Evolutionary conservation across 805 yeast genomes (phyloP).

Genomic region (Tetrapisispora iriomotensis): DNA sequence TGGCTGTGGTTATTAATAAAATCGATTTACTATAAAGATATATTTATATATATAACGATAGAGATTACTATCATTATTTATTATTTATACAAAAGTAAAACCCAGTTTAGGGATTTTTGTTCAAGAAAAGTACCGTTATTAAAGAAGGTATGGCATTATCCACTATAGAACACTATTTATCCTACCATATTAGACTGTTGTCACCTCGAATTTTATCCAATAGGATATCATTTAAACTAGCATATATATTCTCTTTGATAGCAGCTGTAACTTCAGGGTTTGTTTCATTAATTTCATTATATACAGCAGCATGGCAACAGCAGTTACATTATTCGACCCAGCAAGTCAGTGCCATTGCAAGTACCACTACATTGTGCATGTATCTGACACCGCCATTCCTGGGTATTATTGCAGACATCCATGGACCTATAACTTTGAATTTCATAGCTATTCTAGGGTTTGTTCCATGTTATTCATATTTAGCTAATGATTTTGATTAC

Average conservation of each 20-base stretch:
- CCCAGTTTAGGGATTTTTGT: too few species aligned
- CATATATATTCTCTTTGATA: conserved; percentile 48
- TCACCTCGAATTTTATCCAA: conserved; percentile 36
- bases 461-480: conserved; percentile 52
- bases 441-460: conserved; percentile 50
- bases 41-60: too few species aligned
- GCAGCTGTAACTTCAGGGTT: conserved; percentile 76
- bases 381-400: conserved; percentile 74
- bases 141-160: conserved; percentile 20
- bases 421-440: conserved; percentile 69
- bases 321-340: conserved; percentile 55
- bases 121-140: not conserved
- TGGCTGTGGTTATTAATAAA: too few species aligned
- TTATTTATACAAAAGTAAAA: too few species aligned
- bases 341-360: conserved; percentile 62
- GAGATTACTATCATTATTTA: too few species aligned
- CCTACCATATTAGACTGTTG: conserved; percentile 36
- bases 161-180: conserved; percentile 29
- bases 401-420: conserved; percentile 77
- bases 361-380: conserved; percentile 68
- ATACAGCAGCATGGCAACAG: conserved; percentile 56
- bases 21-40: too few species aligned
- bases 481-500: conserved; percentile 32
- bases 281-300: conserved; percentile 71
- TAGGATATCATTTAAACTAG: conserved; percentile 33